Evolutionary conservation across 371 early-diverging fungal genomes (phyloP).

Genomic region (Aphelidium insulamus): DNA sequence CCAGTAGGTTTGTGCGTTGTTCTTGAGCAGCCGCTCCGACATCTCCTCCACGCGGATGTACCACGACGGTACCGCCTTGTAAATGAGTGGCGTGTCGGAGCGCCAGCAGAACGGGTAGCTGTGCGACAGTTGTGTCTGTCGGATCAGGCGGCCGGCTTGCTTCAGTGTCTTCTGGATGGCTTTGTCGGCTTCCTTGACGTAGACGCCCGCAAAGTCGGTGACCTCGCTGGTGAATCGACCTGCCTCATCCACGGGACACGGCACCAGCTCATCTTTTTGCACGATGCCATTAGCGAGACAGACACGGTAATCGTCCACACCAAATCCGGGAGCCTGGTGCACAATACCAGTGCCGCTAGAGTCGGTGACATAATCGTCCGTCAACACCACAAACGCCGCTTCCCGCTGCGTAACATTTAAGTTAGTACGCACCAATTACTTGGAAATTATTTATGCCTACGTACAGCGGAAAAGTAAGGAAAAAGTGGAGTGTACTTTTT

Average conservation of each 20-base stretch:
- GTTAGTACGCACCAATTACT: conserved; percentile 6
- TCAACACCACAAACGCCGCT: conserved; percentile 72
- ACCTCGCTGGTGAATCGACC: conserved; percentile 74
- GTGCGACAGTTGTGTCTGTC: conserved; percentile 71
- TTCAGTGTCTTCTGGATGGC: conserved; percentile 79
- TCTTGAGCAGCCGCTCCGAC: conserved; percentile 62
- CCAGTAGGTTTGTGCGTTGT: conserved; percentile 87
- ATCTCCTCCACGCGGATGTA: conserved; percentile 84
- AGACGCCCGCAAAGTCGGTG: conserved; percentile 61
- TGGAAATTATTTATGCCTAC: no score
- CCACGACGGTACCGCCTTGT: conserved; percentile 97
- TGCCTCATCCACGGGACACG: conserved; percentile 88
- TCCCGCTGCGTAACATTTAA: not conserved
- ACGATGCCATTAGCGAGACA: conserved; percentile 70
- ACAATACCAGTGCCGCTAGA: conserved; percentile 98
- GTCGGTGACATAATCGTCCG: conserved; percentile 87
- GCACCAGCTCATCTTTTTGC: conserved; percentile 49
- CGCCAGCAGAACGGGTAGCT: conserved; percentile 96
- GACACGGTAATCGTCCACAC: conserved; percentile 99
- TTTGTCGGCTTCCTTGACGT: conserved; percentile 98
- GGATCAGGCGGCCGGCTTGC: conserved; percentile 54
- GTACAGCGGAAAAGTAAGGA: conserved; percentile 42
- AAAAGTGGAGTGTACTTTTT: conserved; percentile 85
- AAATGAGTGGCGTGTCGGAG: conserved; percentile 97
- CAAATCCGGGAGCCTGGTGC: conserved; percentile 98